Percentiles rank a stretch among this genome's conserved stretches.
Evolutionary conservation across 257 asterid genomes (phyloP).

Genomic region (Solanum ossicruentum): DNA sequence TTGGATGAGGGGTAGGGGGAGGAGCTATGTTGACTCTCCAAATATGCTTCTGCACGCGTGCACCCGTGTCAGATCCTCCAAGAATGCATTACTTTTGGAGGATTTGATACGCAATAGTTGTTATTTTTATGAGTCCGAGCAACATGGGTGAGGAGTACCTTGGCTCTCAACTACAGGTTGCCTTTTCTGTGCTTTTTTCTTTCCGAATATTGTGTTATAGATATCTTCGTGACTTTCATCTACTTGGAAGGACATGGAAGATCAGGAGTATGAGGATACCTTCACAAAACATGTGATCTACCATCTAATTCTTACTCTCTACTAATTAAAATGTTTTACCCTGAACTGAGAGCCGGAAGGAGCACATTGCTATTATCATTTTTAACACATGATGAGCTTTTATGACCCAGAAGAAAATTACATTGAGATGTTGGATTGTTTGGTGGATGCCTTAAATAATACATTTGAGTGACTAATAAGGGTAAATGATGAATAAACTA

Average conservation of each 20-base stretch:
- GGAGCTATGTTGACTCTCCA: too few species aligned
- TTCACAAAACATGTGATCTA: conserved; percentile 41
- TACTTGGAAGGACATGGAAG: conserved; percentile 42
- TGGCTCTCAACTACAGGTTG: not conserved
- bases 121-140: too few species aligned
- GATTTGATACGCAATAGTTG: too few species aligned
- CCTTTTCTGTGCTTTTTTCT: not conserved
- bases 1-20: not conserved
- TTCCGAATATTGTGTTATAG: not conserved
- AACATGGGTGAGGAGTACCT: not conserved
- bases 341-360: not conserved
- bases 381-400: not conserved
- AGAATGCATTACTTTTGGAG: too few species aligned
- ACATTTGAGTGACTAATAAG: not conserved
- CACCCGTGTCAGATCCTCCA: too few species aligned
- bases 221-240: not conserved
- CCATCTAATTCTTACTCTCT: not conserved
- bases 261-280: conserved; percentile 44
- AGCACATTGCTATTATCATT: not conserved
- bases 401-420: not conserved
- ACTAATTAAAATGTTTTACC: not conserved
- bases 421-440: not conserved
- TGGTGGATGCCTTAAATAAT: not conserved
- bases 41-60: too few species aligned
- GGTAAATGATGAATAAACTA: not conserved